Conservation (phyloP, 352 stramenopile genomes). For the Globisporangium polare region DNA sequence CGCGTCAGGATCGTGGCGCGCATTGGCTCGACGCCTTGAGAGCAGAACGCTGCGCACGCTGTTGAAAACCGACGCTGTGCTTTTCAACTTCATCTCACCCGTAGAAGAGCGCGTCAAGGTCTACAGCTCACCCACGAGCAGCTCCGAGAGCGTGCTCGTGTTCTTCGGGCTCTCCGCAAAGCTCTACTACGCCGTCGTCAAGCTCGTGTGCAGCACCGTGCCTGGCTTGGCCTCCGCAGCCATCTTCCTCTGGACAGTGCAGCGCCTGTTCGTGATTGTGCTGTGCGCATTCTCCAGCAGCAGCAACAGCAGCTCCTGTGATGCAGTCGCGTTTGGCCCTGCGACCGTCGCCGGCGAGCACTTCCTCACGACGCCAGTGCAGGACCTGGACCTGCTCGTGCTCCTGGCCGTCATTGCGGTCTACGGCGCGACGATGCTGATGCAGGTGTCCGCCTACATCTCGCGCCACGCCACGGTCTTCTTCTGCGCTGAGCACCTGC, state of each 20-base stretch:
- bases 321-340: neutral
- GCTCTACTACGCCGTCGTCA: constrained; percentile 53
- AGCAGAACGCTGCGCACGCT: constrained; percentile 29
- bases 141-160: constrained; percentile 25
- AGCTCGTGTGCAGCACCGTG: constrained; percentile 45
- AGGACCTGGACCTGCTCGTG: constrained; percentile 41
- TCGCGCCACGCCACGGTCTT: constrained; percentile 61
- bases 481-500: constrained; percentile 68
- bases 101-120: constrained; percentile 43
- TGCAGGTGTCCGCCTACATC: constrained; percentile 51
- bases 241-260: constrained; percentile 47
- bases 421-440: constrained; percentile 46
- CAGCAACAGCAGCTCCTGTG: neutral
- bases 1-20: constrained; percentile 10
- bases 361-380: constrained; percentile 8
- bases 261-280: constrained; percentile 23
- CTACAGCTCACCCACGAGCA: constrained; percentile 30
- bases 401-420: constrained; percentile 38
- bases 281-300: constrained; percentile 15
- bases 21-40: constrained; percentile 20
- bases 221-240: constrained; percentile 34
- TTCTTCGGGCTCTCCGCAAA: constrained; percentile 41
- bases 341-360: neutral
- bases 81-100: constrained; percentile 65
- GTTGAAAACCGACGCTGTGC: constrained; percentile 34